phyloP scores from a whole-genome alignment of 768 basidiomycete species.

The Lactarius evosmus region DNA sequence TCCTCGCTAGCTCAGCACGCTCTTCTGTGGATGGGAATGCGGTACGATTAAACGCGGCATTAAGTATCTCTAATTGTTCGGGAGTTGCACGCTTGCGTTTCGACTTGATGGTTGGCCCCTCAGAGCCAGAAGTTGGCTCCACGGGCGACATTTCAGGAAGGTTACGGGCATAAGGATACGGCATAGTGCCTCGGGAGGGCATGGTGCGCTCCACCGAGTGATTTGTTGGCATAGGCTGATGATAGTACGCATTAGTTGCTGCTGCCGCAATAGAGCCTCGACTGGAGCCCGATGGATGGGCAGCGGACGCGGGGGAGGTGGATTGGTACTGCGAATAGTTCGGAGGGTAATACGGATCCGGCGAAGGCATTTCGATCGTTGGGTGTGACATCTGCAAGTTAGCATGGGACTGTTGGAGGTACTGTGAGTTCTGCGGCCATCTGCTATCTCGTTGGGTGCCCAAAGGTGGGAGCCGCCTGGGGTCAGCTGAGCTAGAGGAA shows the following conservation, averaged over 20 bases:
- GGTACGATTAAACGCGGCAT: conserved; percentile 75
- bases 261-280: conserved; percentile 26
- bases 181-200: conserved; percentile 37
- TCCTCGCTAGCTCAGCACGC: conserved; percentile 69
- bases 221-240: conserved; percentile 29
- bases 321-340: conserved; percentile 15
- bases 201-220: conserved; percentile 35
- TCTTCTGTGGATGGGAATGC: conserved; percentile 89
- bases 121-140: conserved; percentile 32
- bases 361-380: conserved; percentile 22
- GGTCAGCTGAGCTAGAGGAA: neutral
- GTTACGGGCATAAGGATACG: conserved; percentile 49
- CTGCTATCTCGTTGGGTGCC: conserved; percentile 11
- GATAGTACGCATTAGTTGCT: conserved; percentile 23
- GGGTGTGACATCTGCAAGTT: conserved; percentile 15
- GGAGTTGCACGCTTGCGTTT: conserved; percentile 85
- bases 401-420: conserved; percentile 5
- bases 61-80: conserved; percentile 73
- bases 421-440: conserved; percentile 5
- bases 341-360: conserved; percentile 15
- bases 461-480: conserved; percentile 17
- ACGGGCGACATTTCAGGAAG: conserved; percentile 28
- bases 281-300: conserved; percentile 23
- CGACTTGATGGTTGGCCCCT: conserved; percentile 76
- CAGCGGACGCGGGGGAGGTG: neutral